Evolutionary conservation across 2,329 filamentous ascomycete genomes (phyloP), one percentile per base, ranked within the genome.

Genomic region (Nemania sp.): DNA sequence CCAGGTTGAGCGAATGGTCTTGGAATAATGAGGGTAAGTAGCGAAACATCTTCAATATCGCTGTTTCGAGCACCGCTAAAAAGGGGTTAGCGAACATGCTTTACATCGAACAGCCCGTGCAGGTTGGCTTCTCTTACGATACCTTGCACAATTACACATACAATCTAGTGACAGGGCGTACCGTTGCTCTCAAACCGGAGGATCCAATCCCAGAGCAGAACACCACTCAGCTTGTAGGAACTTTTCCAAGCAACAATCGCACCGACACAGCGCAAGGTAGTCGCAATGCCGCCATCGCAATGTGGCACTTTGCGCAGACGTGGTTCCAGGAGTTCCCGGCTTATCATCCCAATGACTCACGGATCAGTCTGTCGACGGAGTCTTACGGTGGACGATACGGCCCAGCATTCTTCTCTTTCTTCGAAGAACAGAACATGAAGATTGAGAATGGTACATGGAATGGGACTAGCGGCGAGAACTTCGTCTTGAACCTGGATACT

Each of bases 41-140:
- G 7, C 46, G 11, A 9, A 19, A 24, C 9, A 8, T 31, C 14
- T 11, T 1, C 30, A 54, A 8, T 5, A 9, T 28, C 12, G 22
- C 5, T 39, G 41, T 58, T 34, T 12, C 6, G 17, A 9, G 5
- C 15, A n/a, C 45, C 23, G 17, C 56, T 57, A 14, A 61, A 36
- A 19, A 9, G 12, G 5, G n/a, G 14, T 4, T 22, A 61, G 80
- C 79, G 26, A 84, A 84, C 61, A 72, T 84, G 65, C 64, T 78
- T n/a, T 78, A 73, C 54, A 70, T 78, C 49, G 75, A 79, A 65
- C 76, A 78, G 68, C 83, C 83, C 7, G 81, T 83, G 43, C 83
- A 87, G 67, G 78, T 86, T 8, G 80, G 80, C 33, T 81, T 84
- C 56, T 85, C 82, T 1, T 82, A 80, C 61, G 87, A 88, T 63